Base-by-base conservation (phyloP, 2,329 filamentous ascomycete species). In the Talaromyces sp. region DNA sequence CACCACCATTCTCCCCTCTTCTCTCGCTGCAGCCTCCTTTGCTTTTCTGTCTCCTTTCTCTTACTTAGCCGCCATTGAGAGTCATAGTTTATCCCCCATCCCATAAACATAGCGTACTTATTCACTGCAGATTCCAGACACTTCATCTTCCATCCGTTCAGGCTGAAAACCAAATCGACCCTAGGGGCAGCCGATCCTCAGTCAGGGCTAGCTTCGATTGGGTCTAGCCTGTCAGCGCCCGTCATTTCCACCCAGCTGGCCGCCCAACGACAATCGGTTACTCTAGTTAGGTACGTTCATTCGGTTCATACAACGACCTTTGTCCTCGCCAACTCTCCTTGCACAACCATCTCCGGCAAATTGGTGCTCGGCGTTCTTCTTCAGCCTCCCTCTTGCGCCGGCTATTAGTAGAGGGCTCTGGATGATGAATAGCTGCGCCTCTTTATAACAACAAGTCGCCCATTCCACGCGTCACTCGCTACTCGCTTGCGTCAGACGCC, bases 401-500 rank as follows among this genome's bases (percentile, higher is more conserved):
- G 56, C 58, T 40, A 10, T 45, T 53, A 59, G 45, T 58, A 68
- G 61, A 65, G 61, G 59, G 43, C 49, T 49, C 53, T 65, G 64
- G 68, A 70, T 63, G 58, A 71, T 71, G 69, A 69, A 63, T 66
- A 54, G 59, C 65, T 65, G 65, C 62, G 61, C 65, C 56, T 67
- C 54, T 65, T 60, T 53, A 25, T 69, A 68, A 64, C 63, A 65
- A 61, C 68, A 66, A 67, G 67, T 69, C 66, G 31, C 62, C 63
- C 58, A 59, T 66, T 65, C 31, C 40, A 65, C 63, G 63, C 63
- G 25, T 65, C 47, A 45, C 54, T 36, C 38, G 54, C 56, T 49
- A 34, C 53, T 67, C 61, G 63, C 64, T 67, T 68, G 68, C 67
- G 65, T 69, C 68, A 67, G 61, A 68, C 49, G 15, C 59, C 49